phyloP scores from a whole-genome alignment of 176 grass and related monocot species.

The Leersia perrieri region DNA sequence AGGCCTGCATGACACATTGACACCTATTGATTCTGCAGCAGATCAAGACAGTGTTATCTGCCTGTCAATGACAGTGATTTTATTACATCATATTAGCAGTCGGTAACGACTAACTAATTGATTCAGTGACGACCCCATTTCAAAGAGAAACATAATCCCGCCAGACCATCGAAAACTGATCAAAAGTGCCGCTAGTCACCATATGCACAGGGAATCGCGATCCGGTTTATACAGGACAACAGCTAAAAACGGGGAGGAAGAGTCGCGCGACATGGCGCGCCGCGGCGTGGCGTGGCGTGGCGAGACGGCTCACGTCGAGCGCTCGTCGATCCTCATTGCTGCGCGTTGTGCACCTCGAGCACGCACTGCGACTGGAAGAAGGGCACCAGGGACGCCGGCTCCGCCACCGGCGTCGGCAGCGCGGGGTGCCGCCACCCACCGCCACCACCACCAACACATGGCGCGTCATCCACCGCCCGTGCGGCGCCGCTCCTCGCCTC shows the following conservation, averaged over 20 bases:
- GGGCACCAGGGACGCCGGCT: conserved; percentile 48
- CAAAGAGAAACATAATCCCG: background rate
- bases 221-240: background rate
- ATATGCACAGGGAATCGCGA: background rate
- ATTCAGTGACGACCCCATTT: background rate
- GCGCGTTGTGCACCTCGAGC: conserved; percentile 35
- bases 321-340: conserved; percentile 18
- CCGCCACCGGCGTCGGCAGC: conserved; percentile 37
- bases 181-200: background rate
- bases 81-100: background rate
- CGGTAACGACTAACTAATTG: background rate
- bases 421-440: conserved; percentile 51
- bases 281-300: background rate
- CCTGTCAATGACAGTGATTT: background rate
- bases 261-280: background rate
- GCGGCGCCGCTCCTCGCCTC: conserved; percentile 8
- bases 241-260: background rate
- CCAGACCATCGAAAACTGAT: background rate
- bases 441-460: too few species aligned
- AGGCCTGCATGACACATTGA: too few species aligned
- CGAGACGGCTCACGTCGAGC: background rate
- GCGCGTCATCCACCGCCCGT: background rate
- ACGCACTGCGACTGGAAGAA: conserved; percentile 53
- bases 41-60: background rate
- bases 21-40: too few species aligned